These are phyloP conservation scores for Platismatia glauca DNA, from an alignment of 495 filamentous ascomycete species.

Conservation along the genomic window DNA sequence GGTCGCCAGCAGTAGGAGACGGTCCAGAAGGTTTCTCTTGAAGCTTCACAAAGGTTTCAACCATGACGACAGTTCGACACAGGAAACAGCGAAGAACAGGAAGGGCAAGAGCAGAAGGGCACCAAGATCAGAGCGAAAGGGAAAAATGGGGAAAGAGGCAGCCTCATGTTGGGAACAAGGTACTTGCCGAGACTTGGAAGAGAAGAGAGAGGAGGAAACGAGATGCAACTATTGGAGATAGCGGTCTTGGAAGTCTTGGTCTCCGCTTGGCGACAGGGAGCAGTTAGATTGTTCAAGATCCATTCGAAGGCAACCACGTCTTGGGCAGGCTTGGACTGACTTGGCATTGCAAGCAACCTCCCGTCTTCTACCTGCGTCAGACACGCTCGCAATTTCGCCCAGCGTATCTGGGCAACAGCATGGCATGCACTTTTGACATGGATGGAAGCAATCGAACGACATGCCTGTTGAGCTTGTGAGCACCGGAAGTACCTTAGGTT, in stretches of 20 bases:
- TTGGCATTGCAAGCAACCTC: not conserved
- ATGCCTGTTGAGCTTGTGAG: no score
- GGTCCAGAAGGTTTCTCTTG: not conserved
- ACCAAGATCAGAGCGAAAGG: not conserved
- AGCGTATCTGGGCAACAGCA: no score
- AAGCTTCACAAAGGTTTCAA: not conserved
- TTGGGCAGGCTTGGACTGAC: not conserved
- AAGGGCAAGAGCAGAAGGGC: not conserved
- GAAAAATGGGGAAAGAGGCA: not conserved
- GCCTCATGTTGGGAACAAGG: not conserved
- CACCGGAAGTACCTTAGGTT: no score
- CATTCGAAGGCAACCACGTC: not conserved
- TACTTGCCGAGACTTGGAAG: not conserved
- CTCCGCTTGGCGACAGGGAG: not conserved
- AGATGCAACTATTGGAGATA: not conserved
- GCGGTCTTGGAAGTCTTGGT: slow-evolving; percentile 4
- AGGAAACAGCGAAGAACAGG: not conserved
- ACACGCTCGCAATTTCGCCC: not conserved
- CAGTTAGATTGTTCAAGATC: not conserved
- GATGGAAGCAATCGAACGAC: no score
- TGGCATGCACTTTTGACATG: no score
- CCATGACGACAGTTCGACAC: not conserved
- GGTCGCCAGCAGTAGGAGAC: not conserved
- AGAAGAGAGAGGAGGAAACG: not conserved
- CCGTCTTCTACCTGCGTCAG: not conserved